Evolutionary conservation across 2,329 filamentous ascomycete genomes (phyloP), one percentile per base, ranked within the genome.

Genomic region (Colletotrichum sp.): DNA sequence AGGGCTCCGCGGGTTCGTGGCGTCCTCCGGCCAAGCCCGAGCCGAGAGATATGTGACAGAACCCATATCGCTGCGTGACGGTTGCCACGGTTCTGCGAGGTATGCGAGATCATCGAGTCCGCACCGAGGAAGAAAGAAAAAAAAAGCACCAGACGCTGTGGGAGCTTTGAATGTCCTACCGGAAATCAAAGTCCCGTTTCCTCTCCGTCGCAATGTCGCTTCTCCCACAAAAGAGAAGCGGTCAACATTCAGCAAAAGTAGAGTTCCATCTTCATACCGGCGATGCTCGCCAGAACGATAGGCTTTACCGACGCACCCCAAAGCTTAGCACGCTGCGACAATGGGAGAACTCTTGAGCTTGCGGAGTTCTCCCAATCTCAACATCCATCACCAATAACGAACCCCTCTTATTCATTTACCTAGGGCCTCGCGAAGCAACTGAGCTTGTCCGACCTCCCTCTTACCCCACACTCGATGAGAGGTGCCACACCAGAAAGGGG

Each of bases 381-480:
- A 63, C 44, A 72, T 64, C 55, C 73, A 72, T 72, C 64, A 57
- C 28, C 70, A 57, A 69, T 65, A 60, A 65, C 60, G 59, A 65
- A 52, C 28, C 34, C 34, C 44, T 59, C 64, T 52, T 73, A 60
- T 69, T 76, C 71, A 69, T 69, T 44, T 57, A 68, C 32, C 26
- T 63, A 73, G 21, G 44, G 68, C 62, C 18, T 52, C 18, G 63
- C 59, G 69, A 57, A 49, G 69, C 13, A 44, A 28, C 30, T 44
- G 68, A 60, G 69, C 69, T 67, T 72, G 68, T 55, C 34, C 10
- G 24, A 28, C 55, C 62, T 30, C 36, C 73, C 21, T 67, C n/a
- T 64, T 73, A 76, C 73, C 70, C 73, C 73, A 73, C 73, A 69
- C 59, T 69, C 34, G 44, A 65, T 59, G 30, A 49, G 49, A n/a